These are phyloP conservation scores for Immersiella caudata DNA, from an alignment of 495 filamentous ascomycete genomes.

Conservation along the genomic window DNA sequence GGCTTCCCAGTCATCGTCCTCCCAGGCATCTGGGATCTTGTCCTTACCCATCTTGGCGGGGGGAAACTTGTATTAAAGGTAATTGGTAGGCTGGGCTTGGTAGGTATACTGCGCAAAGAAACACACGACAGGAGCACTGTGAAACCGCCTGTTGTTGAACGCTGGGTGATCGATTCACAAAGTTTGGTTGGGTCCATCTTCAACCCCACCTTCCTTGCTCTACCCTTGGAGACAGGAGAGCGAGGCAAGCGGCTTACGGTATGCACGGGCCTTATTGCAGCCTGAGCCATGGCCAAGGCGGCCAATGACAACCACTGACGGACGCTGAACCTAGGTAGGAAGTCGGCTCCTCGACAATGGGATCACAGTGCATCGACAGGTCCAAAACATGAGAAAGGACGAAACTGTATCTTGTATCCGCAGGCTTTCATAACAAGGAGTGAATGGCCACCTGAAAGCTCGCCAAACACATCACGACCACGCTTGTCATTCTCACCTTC, in stretches of 20 bases:
- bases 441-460: too few species aligned
- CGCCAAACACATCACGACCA: too few species aligned
- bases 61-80: not conserved
- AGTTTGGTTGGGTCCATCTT: not conserved
- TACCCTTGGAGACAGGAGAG: not conserved
- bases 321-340: not conserved
- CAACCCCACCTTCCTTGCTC: not conserved
- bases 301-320: not conserved
- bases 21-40: slow-evolving; percentile 78
- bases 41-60: slow-evolving; percentile 53
- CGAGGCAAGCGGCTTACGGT: not conserved
- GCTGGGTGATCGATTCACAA: not conserved
- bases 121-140: not conserved
- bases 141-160: not conserved
- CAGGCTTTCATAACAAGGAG: too few species aligned
- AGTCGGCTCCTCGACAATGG: too few species aligned
- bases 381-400: not conserved
- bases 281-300: slow-evolving; percentile 4
- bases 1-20: slow-evolving; percentile 83
- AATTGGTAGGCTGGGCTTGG: not conserved
- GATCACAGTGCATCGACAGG: not conserved
- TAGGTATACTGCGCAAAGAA: not conserved
- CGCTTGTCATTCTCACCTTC: too few species aligned
- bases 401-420: not conserved
- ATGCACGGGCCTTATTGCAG: not conserved